Evolutionary conservation across 805 yeast species (phyloP).

Genomic region (Wickerhamiella australiensis): DNA sequence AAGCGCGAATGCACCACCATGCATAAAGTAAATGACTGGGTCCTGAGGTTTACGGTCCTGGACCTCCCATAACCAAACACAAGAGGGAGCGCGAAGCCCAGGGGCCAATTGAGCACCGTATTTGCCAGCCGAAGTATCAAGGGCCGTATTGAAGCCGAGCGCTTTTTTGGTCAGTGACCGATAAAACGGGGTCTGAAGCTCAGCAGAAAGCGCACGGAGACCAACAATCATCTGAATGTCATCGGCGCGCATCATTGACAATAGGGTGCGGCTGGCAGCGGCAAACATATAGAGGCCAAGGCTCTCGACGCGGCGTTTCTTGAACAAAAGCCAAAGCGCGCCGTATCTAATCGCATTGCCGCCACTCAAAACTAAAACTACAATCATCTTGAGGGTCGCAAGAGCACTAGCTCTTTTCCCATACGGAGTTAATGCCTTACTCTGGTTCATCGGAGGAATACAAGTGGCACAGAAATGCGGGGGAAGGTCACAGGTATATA

Average conservation of each 20-base stretch:
- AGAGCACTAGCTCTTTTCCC: constrained; percentile 4
- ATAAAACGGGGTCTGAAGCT: constrained; percentile 8
- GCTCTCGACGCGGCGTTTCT: neutral
- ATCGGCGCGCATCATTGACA: constrained; percentile 32
- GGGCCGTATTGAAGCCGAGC: neutral
- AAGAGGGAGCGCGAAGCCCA: constrained; percentile 10
- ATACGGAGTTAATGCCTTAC: neutral
- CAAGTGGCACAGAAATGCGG: neutral
- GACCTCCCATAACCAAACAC: constrained; percentile 21
- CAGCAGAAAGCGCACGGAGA: constrained; percentile 33
- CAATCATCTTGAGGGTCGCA: constrained; percentile 1
- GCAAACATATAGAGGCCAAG: constrained; percentile 7
- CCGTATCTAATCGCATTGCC: neutral
- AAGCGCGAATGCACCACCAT: constrained; percentile 24
- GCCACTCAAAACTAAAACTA: neutral
- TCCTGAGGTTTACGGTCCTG: constrained; percentile 20
- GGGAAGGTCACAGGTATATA: neutral
- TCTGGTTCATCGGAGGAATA: neutral
- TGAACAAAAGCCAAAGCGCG: constrained; percentile 1
- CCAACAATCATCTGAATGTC: constrained; percentile 62
- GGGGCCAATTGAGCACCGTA: neutral
- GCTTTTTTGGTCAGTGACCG: neutral
- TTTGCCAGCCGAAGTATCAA: neutral
- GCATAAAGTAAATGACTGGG: constrained; percentile 23
- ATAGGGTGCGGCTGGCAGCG: constrained; percentile 10